Conservation (phyloP, 202 grass and related monocot genomes). For the Cymbopogon flexuosus region DNA sequence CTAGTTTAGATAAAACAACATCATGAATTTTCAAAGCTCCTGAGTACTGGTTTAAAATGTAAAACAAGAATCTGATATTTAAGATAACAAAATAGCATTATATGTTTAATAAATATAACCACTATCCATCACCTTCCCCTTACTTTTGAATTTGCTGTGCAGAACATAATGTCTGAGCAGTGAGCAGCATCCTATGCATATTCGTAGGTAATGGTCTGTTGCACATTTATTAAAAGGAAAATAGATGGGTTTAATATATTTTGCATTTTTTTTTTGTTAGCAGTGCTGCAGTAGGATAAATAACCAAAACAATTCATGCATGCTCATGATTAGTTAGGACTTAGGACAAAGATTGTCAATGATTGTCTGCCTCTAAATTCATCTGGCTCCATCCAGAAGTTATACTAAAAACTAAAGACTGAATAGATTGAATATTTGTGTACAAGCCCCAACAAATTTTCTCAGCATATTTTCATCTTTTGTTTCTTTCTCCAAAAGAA, state of each 20-base stretch:
- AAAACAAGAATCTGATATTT: constrained; percentile 3
- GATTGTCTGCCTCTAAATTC: neutral
- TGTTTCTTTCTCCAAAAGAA: neutral
- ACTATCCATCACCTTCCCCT: neutral
- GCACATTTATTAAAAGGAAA: constrained; percentile 23
- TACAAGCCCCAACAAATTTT: constrained; percentile 15
- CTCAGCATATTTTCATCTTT: neutral
- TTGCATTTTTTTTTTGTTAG: neutral
- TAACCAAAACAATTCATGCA: neutral
- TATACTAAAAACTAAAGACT: neutral
- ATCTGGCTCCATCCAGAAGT: neutral
- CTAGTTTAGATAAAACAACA: neutral
- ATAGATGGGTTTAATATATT: constrained; percentile 1
- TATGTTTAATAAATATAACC: neutral
- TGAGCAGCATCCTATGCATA: neutral
- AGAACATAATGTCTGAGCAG: constrained; percentile 7
- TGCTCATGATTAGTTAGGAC: neutral
- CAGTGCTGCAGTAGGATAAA: neutral
- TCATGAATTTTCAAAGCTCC: constrained; percentile 1
- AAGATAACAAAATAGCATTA: constrained; percentile 11
- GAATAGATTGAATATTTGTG: neutral
- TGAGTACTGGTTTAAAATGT: neutral
- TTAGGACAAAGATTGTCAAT: neutral
- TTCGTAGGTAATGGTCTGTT: neutral
- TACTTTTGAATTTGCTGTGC: constrained; percentile 3